Evolutionary conservation across 768 basidiomycete genomes (phyloP), one percentile per base, ranked within the genome.

Genomic region (Rhizopogon vesiculosus): DNA sequence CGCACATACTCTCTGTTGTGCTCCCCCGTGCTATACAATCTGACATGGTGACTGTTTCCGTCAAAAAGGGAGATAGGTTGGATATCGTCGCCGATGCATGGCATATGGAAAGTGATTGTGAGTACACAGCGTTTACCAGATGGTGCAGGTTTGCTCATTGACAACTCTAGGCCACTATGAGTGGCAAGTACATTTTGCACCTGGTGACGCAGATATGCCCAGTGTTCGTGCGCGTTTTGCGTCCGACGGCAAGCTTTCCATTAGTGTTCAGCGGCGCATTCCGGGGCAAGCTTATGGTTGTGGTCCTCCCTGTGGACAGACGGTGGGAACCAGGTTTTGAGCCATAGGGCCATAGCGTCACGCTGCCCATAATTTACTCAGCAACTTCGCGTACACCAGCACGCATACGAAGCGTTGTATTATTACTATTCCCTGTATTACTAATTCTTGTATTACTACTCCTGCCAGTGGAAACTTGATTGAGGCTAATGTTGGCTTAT

Each of bases 31-130:
- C 70, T 9, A 77, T 79, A 44, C 67, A 75, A 59, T 76, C 81
- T 13, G 84, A 85, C 63, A 85, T 85, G 84, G 81, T 85, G 28
- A 85, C 83, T 4, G 77, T 85, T 46, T 77, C 76, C 35, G 83
- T 79, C 42, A 82, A 82, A 64, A 79, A 77, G 61, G 84, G 82
- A 5, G 80, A 83, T 64, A 78, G 74, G 61, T 65, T 85, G 52
- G 73, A 76, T 54, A 75, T 85, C 15, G 76, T 84, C 22, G 84
- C 83, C 19, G 82, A 85, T 64, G 81, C 81, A 43, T 85, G 83
- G 82, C 78, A 84, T 64, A 74, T 76, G 68, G 83, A 84, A 64
- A 67, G 61, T 49, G 80, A 84, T 57, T 83, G 84, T 85, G 70
- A 74, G 83, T 76, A 12, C 5, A 25, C 28, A 33, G 9, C 3